phyloP scores from a whole-genome alignment of 1,284 basidiomycete species.

The Sanguinoderma infundibulare region DNA sequence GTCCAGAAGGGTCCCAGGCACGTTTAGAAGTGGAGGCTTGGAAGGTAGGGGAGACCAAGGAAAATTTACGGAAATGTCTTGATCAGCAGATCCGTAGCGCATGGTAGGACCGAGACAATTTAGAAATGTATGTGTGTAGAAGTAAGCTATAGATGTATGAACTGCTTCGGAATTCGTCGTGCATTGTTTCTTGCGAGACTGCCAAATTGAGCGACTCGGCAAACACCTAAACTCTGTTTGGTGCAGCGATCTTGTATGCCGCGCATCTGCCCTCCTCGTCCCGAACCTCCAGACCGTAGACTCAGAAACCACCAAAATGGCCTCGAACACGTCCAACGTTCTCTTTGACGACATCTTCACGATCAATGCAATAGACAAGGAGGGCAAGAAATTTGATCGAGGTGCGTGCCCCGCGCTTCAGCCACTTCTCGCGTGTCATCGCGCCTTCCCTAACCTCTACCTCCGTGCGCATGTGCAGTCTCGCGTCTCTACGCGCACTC shows the following conservation, averaged over 20 bases:
- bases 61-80: conserved; percentile 33
- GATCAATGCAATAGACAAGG: conserved; percentile 84
- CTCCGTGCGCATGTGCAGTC: conserved; percentile 49
- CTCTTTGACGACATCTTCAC: conserved; percentile 93
- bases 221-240: neutral
- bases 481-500: conserved; percentile 86
- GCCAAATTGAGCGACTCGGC: conserved; percentile 7
- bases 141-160: neutral
- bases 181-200: neutral
- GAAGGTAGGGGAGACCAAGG: conserved; percentile 27
- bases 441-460: neutral
- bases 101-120: neutral
- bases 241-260: neutral
- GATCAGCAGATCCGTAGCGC: conserved; percentile 25
- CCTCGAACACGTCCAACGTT: conserved; percentile 69
- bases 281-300: neutral
- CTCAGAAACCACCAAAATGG: conserved; percentile 45
- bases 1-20: conserved; percentile 4
- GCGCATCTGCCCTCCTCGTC: neutral
- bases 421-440: neutral
- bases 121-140: neutral
- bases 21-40: conserved; percentile 17
- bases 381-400: conserved; percentile 97
- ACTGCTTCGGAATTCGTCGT: neutral
- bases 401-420: conserved; percentile 54